Evolutionary conservation across 2,329 filamentous ascomycete species (phyloP).

Genomic region (Sporothrix globosa): DNA sequence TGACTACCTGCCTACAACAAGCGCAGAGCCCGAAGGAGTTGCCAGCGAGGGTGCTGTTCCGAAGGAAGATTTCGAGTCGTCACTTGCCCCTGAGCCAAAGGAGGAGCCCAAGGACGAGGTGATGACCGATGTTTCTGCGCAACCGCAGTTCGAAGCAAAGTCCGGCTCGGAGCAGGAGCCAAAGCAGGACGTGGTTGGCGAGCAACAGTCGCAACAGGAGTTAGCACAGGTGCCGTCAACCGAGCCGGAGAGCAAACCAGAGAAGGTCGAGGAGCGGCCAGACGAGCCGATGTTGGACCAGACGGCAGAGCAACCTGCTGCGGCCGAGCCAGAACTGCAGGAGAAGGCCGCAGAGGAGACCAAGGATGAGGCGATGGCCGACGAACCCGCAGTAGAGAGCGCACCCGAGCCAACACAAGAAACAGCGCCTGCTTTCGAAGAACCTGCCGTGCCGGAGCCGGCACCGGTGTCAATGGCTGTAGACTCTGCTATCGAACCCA

Average conservation of each 20-base stretch:
- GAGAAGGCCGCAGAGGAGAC: not conserved
- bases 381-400: not conserved
- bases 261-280: conserved; percentile 2
- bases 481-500: not conserved
- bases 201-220: not conserved
- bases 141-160: not conserved
- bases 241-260: not conserved
- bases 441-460: not conserved
- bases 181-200: not conserved
- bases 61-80: conserved; percentile 6
- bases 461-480: not conserved
- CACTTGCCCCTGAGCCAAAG: conserved; percentile 9
- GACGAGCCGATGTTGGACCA: conserved; percentile 32
- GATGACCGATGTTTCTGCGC: conserved; percentile 27
- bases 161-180: not conserved
- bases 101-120: conserved; percentile 28
- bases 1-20: not conserved
- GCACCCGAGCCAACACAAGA: not conserved
- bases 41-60: not conserved
- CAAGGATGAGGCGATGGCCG: conserved; percentile 7
- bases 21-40: not conserved
- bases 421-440: not conserved
- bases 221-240: not conserved
- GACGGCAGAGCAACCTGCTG: conserved; percentile 20
- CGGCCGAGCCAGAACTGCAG: not conserved